Conservation (phyloP, 495 filamentous ascomycete genomes). For the Penicillium fimorum region DNA sequence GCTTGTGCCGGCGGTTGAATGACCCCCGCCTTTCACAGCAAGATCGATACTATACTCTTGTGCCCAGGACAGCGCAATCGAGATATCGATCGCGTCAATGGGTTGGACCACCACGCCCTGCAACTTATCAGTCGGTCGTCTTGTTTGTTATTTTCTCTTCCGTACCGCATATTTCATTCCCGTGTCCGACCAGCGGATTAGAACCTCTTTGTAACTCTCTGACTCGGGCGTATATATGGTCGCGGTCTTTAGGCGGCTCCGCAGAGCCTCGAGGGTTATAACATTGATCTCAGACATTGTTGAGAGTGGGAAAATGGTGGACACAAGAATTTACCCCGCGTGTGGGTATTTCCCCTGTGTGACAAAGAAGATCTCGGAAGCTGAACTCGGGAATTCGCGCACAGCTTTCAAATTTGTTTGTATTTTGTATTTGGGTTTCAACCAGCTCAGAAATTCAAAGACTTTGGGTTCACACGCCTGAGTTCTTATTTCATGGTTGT, state of each 20-base stretch:
- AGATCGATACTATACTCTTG: constrained; percentile 44
- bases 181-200: constrained; percentile 40
- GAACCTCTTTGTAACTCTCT: constrained; percentile 29
- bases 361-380: not conserved
- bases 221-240: constrained; percentile 30
- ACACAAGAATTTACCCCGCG: constrained; percentile 5
- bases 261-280: constrained; percentile 24
- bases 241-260: constrained; percentile 20
- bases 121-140: not conserved
- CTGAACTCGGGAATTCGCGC: not conserved
- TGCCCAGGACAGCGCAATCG: constrained; percentile 43
- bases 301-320: not conserved
- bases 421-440: not conserved
- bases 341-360: not conserved
- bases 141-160: not conserved
- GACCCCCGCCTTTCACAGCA: constrained; percentile 54
- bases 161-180: constrained; percentile 37
- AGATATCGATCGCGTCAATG: constrained; percentile 35
- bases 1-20: constrained; percentile 50
- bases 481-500: not conserved
- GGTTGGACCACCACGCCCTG: constrained; percentile 45
- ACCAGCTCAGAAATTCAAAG: not conserved
- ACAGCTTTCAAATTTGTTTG: not conserved
- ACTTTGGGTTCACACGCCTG: not conserved
- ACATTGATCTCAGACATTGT: constrained; percentile 18